phyloP scores from a whole-genome alignment of 345 rosid genomes.

The Alliaria petiolata region DNA sequence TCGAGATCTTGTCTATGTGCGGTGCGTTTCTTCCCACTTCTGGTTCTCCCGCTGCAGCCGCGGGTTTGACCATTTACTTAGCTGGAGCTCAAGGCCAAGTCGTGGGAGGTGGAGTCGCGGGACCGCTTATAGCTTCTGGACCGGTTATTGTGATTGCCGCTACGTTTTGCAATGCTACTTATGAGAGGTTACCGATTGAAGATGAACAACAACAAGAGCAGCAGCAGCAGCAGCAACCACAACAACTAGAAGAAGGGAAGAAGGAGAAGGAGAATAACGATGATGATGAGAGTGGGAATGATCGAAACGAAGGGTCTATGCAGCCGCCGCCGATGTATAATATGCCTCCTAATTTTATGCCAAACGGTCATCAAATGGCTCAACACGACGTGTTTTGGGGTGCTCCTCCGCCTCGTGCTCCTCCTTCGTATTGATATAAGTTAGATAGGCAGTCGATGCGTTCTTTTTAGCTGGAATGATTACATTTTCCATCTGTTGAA shows the following conservation, averaged over 20 bases:
- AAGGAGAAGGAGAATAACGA: constrained; percentile 40
- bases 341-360: constrained; percentile 61
- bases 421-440: constrained; percentile 41
- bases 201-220: constrained; percentile 31
- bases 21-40: constrained; percentile 79
- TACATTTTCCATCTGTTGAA: constrained; percentile 5
- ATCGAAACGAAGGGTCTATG: constrained; percentile 42
- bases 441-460: constrained; percentile 2
- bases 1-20: constrained; percentile 77
- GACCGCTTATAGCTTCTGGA: constrained; percentile 70
- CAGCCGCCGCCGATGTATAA: constrained; percentile 42
- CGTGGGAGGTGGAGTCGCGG: constrained; percentile 74
- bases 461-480: constrained; percentile 10
- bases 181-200: constrained; percentile 73
- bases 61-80: constrained; percentile 68
- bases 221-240: constrained; percentile 14
- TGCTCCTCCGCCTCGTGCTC: constrained; percentile 63
- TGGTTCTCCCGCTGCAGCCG: constrained; percentile 66
- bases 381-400: constrained; percentile 81
- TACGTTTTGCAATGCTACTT: constrained; percentile 74
- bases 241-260: constrained; percentile 22
- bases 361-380: constrained; percentile 68
- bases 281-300: constrained; percentile 16
- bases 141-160: constrained; percentile 88
- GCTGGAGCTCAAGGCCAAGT: constrained; percentile 93